Base-by-base conservation (phyloP, 2,329 filamentous ascomycete species). In the Penicillium sp. region DNA sequence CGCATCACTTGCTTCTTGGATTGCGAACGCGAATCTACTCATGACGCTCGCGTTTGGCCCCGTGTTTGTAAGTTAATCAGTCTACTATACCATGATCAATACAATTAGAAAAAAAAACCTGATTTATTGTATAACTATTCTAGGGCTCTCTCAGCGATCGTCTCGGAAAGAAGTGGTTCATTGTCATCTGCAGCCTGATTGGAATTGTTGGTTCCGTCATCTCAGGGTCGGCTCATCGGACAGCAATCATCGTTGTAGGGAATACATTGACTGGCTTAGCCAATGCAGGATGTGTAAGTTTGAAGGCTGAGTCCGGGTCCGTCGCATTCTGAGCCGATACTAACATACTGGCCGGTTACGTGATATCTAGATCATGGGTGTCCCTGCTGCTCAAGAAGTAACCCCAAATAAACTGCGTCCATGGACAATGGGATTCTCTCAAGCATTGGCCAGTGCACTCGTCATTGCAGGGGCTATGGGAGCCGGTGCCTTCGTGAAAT, bases 241-340 rank as follows among this genome's bases (percentile, higher is more conserved):
- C 48, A 24, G 23, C 24, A 28, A 20, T 51, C 33, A 51, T 51
- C n/a, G 48, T 51, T 24, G 48, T 33, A 51, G 48, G 33, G 24
- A 51, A 51, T 23, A 51, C 48, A 9, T 51, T 51, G 48, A 51
- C 48, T 20, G 48, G 48, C 3, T 51, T 51, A 18, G 48, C 48
- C 5, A 51, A 51, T 51, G 48, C 48, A 14, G 33, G 48, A 51
- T 51, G 48, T 28, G 48, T 51, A 33, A 42, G 48, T 42, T 12
- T 11, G 7, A 28, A 28, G 4, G 26, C 26, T 28, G 26, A 28
- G 26, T 28, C 8, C n/a, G n/a, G n/a, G 8, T 28, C 4, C 26
- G 26, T 5, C 8, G 8, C 8, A 28, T 28, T 4, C 26, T 28
- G 26, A 28, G n/a, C n/a, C n/a, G n/a, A n/a, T n/a, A n/a, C n/a